These are phyloP conservation scores for Neoscytalidium dimidiatum DNA, from an alignment of 2,329 filamentous ascomycete genomes.

Conservation along the genomic window DNA sequence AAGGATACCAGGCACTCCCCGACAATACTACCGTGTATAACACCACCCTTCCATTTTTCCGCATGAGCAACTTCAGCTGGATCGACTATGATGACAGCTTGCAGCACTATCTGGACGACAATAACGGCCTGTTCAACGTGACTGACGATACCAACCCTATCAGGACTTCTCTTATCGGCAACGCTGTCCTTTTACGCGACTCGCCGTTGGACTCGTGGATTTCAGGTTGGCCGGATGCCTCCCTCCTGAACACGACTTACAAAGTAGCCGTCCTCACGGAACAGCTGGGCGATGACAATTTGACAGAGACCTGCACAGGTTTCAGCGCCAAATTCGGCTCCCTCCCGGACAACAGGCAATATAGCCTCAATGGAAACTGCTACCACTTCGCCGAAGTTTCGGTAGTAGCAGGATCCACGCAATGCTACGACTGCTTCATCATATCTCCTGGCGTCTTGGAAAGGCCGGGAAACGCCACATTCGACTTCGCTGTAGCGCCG, in stretches of 20 bases:
- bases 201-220: not conserved
- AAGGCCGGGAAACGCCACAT: not conserved
- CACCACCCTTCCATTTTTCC: conserved; percentile 3
- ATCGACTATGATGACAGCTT: conserved; percentile 9
- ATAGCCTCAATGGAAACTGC: not conserved
- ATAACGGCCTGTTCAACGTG: conserved; percentile 17
- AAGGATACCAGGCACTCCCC: conserved; percentile 9
- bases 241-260: not conserved
- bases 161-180: not conserved
- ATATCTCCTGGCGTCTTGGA: conserved; percentile 6
- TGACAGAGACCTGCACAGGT: not conserved
- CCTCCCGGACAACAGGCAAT: not conserved
- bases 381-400: conserved; percentile 9
- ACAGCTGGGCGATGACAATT: not conserved
- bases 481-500: not conserved
- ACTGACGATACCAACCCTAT: conserved; percentile 1
- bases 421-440: conserved; percentile 7
- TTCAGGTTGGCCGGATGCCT: not conserved
- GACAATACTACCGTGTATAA: not conserved
- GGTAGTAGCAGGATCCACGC: not conserved
- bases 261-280: conserved; percentile 6
- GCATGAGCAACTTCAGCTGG: conserved; percentile 6
- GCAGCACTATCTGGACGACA: not conserved
- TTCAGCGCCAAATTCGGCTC: not conserved
- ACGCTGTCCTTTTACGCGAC: not conserved